These are phyloP conservation scores for Onygenales sp. DNA, from an alignment of 2,329 filamentous ascomycete species.

Conservation along the genomic window DNA sequence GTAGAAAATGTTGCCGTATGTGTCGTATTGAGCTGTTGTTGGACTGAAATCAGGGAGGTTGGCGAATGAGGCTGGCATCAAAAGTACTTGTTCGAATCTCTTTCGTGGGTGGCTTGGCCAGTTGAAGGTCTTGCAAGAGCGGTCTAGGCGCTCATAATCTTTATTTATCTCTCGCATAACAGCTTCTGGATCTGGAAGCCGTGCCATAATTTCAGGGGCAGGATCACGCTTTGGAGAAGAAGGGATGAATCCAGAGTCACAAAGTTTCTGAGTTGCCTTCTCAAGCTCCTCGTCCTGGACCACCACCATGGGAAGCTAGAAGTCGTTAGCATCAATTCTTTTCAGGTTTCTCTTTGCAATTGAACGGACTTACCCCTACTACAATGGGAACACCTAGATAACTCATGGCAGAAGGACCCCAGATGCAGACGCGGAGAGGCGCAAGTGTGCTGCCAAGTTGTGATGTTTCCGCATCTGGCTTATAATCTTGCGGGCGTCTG, in stretches of 20 bases:
- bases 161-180: constrained; percentile 1
- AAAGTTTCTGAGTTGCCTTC: constrained; percentile 4
- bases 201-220: constrained; percentile 7
- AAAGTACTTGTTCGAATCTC: constrained; percentile 3
- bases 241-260: constrained; percentile 5
- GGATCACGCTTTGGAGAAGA: constrained; percentile 5
- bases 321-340: neutral
- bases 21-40: constrained; percentile 6
- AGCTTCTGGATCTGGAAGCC: constrained; percentile 7
- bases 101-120: constrained; percentile 2
- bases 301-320: constrained; percentile 4
- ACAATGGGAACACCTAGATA: constrained; percentile 4
- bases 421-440: constrained; percentile 13
- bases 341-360: neutral
- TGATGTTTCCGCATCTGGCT: constrained; percentile 11
- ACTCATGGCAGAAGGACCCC: constrained; percentile 2
- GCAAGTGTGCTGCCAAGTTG: constrained; percentile 16
- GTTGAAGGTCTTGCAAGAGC: constrained; percentile 7
- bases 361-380: constrained; percentile 1
- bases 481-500: constrained; percentile 1
- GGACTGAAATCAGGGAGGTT: constrained; percentile 4
- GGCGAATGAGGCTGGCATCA: constrained; percentile 9
- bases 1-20: constrained; percentile 9
- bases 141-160: constrained; percentile 5
- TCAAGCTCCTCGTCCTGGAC: constrained; percentile 7